Percentiles rank a stretch among this genome's conserved stretches.
Conservation (phyloP, 805 yeast species). For the Schwanniomyces sp. region DNA sequence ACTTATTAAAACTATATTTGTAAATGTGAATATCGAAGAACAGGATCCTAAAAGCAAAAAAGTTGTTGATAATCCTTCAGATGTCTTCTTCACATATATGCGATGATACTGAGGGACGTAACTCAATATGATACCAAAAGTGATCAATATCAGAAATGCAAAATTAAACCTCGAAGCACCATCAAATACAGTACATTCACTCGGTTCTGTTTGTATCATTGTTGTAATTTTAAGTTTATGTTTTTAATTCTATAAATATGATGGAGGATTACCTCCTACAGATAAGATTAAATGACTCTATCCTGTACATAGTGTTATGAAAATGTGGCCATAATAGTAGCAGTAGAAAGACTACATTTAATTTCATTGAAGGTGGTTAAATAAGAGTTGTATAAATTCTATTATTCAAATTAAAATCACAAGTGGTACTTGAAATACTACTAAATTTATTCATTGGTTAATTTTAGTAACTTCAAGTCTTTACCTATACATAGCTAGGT, state of each 20-base stretch:
- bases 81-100: constrained; percentile 55
- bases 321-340: too few species aligned
- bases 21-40: constrained; percentile 65
- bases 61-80: constrained; percentile 77
- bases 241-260: neutral
- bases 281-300: neutral
- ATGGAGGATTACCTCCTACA: neutral
- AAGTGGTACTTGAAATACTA: too few species aligned
- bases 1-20: constrained; percentile 65
- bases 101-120: constrained; percentile 75
- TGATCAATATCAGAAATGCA: constrained; percentile 49
- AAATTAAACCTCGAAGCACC: constrained; percentile 54
- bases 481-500: too few species aligned
- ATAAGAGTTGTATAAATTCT: too few species aligned
- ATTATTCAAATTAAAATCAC: too few species aligned
- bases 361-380: too few species aligned
- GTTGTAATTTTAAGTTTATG: neutral
- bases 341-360: too few species aligned
- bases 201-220: neutral
- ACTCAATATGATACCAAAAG: constrained; percentile 66
- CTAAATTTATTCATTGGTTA: too few species aligned
- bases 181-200: constrained; percentile 40
- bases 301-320: neutral
- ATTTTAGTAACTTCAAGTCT: too few species aligned
- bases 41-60: constrained; percentile 70